These are phyloP conservation scores for Stephania cephalantha DNA, from an alignment of 164 flowering plant genomes.

Conservation along the genomic window DNA sequence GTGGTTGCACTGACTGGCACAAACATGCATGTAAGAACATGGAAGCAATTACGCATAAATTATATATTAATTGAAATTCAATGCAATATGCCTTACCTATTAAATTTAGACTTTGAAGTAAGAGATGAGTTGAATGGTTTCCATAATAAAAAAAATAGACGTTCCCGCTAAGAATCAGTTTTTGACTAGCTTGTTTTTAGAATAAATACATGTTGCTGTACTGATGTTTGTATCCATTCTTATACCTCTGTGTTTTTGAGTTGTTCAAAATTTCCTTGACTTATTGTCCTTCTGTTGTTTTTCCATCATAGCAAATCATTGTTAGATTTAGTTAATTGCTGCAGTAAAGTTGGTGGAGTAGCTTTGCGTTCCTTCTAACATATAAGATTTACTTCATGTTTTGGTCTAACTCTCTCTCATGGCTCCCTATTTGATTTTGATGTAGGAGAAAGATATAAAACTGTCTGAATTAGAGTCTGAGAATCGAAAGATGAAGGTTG, in stretches of 20 bases:
- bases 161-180: background rate
- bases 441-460: slow-evolving; percentile 80
- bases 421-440: slow-evolving; percentile 2
- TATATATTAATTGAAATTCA: background rate
- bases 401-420: background rate
- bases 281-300: background rate
- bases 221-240: background rate
- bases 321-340: background rate
- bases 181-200: background rate
- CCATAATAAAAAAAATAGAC: background rate
- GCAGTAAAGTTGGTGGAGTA: background rate
- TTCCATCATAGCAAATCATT: background rate
- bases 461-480: slow-evolving; percentile 83
- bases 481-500: slow-evolving; percentile 94
- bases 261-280: background rate
- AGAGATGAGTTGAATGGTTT: background rate
- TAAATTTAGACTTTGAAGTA: background rate
- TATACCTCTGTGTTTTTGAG: background rate
- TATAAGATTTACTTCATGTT: background rate
- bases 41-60: background rate
- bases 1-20: background rate
- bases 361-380: background rate
- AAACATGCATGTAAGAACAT: background rate
- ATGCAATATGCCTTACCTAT: background rate
- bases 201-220: background rate